Base-by-base conservation (phyloP, 108 stramenopile species). In the Cyclotella kingstonii region DNA sequence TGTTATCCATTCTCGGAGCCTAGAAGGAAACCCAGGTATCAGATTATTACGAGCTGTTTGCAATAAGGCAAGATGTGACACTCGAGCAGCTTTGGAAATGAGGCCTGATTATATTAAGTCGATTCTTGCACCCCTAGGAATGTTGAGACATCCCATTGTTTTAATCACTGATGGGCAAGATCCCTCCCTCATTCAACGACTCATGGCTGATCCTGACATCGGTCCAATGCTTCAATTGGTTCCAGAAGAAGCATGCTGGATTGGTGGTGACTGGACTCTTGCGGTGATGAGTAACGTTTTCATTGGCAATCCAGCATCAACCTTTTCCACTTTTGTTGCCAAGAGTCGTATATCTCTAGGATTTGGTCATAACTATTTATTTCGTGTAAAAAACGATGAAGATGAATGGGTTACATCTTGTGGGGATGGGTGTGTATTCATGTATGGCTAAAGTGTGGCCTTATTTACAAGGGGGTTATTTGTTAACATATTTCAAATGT, bases 271-370 rank as follows among this genome's bases (percentile, higher is more conserved):
- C 34, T 40, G 57, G n/a, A 64, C 75, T 4, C 14, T 59, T 4
- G 75, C 60, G 6, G 42, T 68, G 1, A 52, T 63, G 56, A 21
- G 26, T 14, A 53, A 68, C 30, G 67, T 59, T 2, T 76, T 76
- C 43, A 76, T 76, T 23, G 75, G 75, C 11, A 76, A 76, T 63
- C 75, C 74, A 2, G 74, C 61, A n/a, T 42, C 39, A n/a, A 58
- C 66, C 22, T 68, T 67, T 12, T 22, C 19, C 5, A 40, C 38
- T 2, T 68, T 76, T 19, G 68, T 76, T 63, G 54, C 74, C 66
- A 63, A 67, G 23, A 38, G 45, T 23, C 43, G 74, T 44, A 5
- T 76, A 15, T 34, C 60, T 23, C 34, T 76, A 7, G 74, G 74
- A 28, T 51, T 50, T n/a, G 48, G 53, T 0, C 54, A 76, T n/a